phyloP scores from a whole-genome alignment of 2,329 filamentous ascomycete species.

The Penicillium hesseltinei region DNA sequence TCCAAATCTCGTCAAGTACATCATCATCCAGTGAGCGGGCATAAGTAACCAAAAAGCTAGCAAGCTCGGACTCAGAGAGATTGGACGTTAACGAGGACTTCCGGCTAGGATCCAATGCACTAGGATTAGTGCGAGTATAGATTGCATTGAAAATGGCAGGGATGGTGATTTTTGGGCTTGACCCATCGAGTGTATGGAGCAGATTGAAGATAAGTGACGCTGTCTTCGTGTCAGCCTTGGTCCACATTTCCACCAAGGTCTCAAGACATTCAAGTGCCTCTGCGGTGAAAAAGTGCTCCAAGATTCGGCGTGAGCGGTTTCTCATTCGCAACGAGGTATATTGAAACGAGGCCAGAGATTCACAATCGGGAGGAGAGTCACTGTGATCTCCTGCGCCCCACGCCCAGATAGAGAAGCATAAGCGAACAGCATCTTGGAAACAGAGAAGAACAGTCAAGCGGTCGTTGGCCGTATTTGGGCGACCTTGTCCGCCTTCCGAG shows the following conservation, averaged over 20 bases:
- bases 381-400: slow-evolving; percentile 66
- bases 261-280: slow-evolving; percentile 93
- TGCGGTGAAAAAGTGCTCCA: slow-evolving; percentile 89
- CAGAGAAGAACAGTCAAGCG: slow-evolving; percentile 90
- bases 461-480: slow-evolving; percentile 86
- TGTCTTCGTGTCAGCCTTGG: slow-evolving; percentile 51
- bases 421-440: slow-evolving; percentile 90
- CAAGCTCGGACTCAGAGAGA: slow-evolving; percentile 77
- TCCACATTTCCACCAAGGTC: slow-evolving; percentile 85
- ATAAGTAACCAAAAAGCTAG: slow-evolving; percentile 87
- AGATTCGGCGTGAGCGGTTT: slow-evolving; percentile 78
- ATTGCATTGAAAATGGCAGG: slow-evolving; percentile 95
- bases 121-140: slow-evolving; percentile 87
- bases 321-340: slow-evolving; percentile 90
- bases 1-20: slow-evolving; percentile 97
- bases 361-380: slow-evolving; percentile 55
- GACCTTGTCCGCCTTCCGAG: slow-evolving; percentile 71
- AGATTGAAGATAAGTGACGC: slow-evolving; percentile 74
- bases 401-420: slow-evolving; percentile 92
- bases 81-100: slow-evolving; percentile 88
- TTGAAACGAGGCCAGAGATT: slow-evolving; percentile 76
- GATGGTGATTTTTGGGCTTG: slow-evolving; percentile 84
- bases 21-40: slow-evolving; percentile 89
- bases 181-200: slow-evolving; percentile 86
- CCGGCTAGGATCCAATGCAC: slow-evolving; percentile 71